Base-by-base conservation (phyloP, 805 yeast species). In the Nakazawaea laoshanensis region DNA sequence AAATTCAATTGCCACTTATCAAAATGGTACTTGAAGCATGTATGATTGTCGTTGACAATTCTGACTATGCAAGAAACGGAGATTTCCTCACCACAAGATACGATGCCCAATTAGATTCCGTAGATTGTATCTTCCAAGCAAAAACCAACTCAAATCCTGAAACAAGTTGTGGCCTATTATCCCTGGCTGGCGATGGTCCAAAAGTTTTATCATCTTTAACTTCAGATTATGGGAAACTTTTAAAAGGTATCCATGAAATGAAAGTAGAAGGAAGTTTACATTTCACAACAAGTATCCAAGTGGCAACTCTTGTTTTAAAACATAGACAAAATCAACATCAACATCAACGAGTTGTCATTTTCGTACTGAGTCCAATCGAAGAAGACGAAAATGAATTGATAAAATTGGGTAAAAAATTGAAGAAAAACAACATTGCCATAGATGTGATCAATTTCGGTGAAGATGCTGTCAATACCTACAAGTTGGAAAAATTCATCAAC, bases 301-400 rank as follows among this genome's bases (percentile, higher is more conserved):
- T 92, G 41, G 97, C 97, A 10, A 80, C 81, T 44, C 60, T 92
- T 49, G 96, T 96, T 13, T 74, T 89, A 51, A 92, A 88, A 53
- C 96, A 89, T 61, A 85, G 98, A 50, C 96, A 87, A 56, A 89
- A 92, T 61, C 87, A 83, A 57, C 79, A 80, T 5, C 97, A 87
- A 55, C 81, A 74, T 44, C 96, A 87, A 60, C 73, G 98, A 44
- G 83, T 92, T 39, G 71, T 92, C 38, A 84, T 75, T 24, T 92
- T 92, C 57, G 86, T 87, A 27, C 96, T 95, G 12, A 73, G 85
- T 38, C 97, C 97, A 19, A 66, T 92, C 29, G 55, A 52, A 19
- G 92, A 83, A 38, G 59, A 65, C 11, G 79, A 74, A 36, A 72
- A 71, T 48, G 89, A 81, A 16, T 67, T 92, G 42, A 82, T 81